Conservation (phyloP, 768 basidiomycete genomes). For the Auriculariales sp. region DNA sequence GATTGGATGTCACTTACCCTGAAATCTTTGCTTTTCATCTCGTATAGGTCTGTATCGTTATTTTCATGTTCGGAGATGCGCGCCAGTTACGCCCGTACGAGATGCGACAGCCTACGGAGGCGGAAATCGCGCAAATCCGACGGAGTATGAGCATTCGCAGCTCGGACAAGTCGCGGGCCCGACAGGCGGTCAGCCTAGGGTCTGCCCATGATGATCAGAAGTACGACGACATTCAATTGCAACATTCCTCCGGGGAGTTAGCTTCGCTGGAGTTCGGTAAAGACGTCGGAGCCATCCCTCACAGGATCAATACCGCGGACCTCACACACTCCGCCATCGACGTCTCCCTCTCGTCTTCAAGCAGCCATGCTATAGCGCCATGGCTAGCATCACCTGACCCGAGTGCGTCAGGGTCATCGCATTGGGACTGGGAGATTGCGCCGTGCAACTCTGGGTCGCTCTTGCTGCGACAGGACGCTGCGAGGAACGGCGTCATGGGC, state of each 20-base stretch:
- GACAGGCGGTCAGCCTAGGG: no score
- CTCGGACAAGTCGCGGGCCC: no score
- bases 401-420: background rate
- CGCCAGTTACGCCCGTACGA: conserved; percentile 11
- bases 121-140: background rate
- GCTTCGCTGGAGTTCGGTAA: no score
- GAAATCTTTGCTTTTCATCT: no score
- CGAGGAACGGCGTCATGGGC: background rate
- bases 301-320: no score
- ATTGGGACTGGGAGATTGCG: background rate
- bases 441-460: background rate
- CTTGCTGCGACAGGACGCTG: background rate
- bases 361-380: background rate
- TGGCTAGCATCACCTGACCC: background rate
- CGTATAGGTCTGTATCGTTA: conserved; percentile 9
- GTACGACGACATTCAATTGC: no score
- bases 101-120: conserved; percentile 4
- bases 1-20: no score
- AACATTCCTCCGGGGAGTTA: no score
- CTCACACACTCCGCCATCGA: no score
- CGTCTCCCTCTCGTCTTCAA: background rate
- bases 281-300: no score
- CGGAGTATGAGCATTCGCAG: background rate
- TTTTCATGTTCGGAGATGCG: conserved; percentile 12
- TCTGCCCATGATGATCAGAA: no score